Evolutionary conservation across 177 flowering plant species (phyloP), one percentile per base, ranked within the genome.

Genomic region (Vitis hybrid): DNA sequence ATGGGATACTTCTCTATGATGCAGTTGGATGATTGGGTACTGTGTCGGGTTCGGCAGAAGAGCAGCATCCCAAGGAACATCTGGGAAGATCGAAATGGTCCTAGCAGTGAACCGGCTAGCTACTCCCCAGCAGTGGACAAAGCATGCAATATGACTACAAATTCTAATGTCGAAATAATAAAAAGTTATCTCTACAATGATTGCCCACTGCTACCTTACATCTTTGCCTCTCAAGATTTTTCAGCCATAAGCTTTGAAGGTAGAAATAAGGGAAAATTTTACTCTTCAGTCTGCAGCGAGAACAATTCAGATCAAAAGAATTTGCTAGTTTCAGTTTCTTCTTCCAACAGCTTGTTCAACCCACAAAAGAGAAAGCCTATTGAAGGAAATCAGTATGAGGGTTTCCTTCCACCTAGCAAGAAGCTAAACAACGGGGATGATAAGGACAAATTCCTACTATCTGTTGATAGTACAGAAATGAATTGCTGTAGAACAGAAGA

Each of bases 21-120:
- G 59, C 79, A 78, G 83, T 67, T 80, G 77, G 83, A 80, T 31
- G 81, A 80, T 45, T 80, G 83, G 83, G 83, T 80, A 50, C 81
- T 80, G 1, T 78, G 83, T 68, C 72, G 83, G 59, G 79, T 80
- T 13, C 67, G 77, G 45, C 73, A 80, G 51, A 80, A 73, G 48
- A 65, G 58, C 72, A 68, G 74, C 68, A 63, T 51, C 53, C 45
- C 61, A 1, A 70, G 70, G 56, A 79, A 61, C 70, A 67, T 15
- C 14, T 75, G 78, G 74, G 76, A 72, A 52, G 71, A 72, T 65
- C 67, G 20, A 57, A 69, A 66, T 33, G 55, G 16, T 52, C 51
- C 70, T n/a, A 33, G 51, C 16, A 26, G 1, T 39, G 61, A 61
- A 61, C 45, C 51, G 29, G 31, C 18, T 14, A 9, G n/a, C 60